phyloP scores from a whole-genome alignment of 805 yeast species.

The Candida jianshihensis region DNA sequence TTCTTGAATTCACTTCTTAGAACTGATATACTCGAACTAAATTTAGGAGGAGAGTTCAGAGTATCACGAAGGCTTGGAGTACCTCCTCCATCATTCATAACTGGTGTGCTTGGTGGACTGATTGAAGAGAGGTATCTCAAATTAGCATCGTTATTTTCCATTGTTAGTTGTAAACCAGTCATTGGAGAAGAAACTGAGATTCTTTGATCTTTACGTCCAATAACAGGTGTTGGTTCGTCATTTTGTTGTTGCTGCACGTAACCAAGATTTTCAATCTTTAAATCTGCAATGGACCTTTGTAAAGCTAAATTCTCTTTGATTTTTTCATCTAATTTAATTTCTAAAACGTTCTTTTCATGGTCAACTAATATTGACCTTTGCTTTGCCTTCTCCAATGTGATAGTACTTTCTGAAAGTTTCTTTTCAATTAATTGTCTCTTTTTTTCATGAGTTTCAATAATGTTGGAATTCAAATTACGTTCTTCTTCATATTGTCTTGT shows the following conservation, averaged over 20 bases:
- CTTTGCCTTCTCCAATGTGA: constrained; percentile 30
- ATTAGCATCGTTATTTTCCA: constrained; percentile 7
- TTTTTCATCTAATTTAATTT: constrained; percentile 24
- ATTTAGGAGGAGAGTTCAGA: constrained; percentile 15
- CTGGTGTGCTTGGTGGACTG: no score
- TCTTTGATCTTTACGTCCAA: constrained; percentile 9
- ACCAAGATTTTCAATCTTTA: constrained; percentile 25
- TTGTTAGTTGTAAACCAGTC: constrained; percentile 16
- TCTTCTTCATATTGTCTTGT: constrained; percentile 65
- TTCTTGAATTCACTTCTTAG: constrained; percentile 64
- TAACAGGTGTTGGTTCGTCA: background rate
- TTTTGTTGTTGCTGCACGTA: constrained; percentile 5
- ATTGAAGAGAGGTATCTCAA: background rate
- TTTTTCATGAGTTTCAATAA: constrained; percentile 46
- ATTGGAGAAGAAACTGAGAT: constrained; percentile 20
- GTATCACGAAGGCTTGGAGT: constrained; percentile 10
- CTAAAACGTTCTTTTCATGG: constrained; percentile 28
- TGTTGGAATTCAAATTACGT: constrained; percentile 44
- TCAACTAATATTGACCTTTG: constrained; percentile 29
- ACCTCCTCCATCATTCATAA: no score
- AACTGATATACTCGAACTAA: constrained; percentile 41
- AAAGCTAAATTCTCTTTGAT: constrained; percentile 36
- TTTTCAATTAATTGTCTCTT: constrained; percentile 46
- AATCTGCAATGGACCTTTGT: constrained; percentile 36
- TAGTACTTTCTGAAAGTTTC: constrained; percentile 35